phyloP scores from a whole-genome alignment of 352 stramenopile species.

The Pythium brassicae region DNA sequence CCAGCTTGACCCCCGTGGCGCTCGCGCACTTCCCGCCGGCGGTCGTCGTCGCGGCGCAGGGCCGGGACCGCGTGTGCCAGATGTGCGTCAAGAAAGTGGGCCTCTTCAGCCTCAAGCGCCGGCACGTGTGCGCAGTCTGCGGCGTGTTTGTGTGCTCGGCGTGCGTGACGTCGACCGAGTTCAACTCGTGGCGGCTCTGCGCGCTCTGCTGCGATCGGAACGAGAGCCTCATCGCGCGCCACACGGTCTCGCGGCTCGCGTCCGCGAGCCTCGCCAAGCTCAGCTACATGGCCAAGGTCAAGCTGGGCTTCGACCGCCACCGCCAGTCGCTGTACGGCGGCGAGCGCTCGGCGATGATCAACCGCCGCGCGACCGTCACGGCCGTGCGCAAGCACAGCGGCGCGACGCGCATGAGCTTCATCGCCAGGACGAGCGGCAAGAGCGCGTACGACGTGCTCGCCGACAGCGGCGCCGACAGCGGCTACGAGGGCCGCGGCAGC shows the following conservation, averaged over 20 bases:
- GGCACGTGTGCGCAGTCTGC: conserved; percentile 59
- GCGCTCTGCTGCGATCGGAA: conserved; percentile 59
- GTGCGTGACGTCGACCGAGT: conserved; percentile 56
- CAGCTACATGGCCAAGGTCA: conserved; percentile 19
- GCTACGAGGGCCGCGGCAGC: conserved; percentile 10
- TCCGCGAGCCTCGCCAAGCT: conserved; percentile 21
- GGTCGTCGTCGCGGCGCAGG: conserved; percentile 26
- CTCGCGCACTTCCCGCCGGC: conserved; percentile 18
- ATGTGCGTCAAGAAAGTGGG: conserved; percentile 57
- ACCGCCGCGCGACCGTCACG: conserved; percentile 15
- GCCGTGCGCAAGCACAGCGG: conserved; percentile 14
- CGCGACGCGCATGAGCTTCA: conserved; percentile 9
- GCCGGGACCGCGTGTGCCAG: conserved; percentile 53
- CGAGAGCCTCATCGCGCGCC: conserved; percentile 51
- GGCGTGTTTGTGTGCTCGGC: conserved; percentile 56
- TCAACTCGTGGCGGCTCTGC: conserved; percentile 61
- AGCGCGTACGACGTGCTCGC: conserved; percentile 16
- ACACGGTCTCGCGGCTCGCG: conserved; percentile 44
- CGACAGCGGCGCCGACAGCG: conserved; percentile 7
- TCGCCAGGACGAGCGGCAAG: conserved; percentile 17
- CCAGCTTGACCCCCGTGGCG: conserved; percentile 20
- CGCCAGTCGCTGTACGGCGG: conserved; percentile 17
- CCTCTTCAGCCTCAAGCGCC: conserved; percentile 56
- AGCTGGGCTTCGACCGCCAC: conserved; percentile 16
- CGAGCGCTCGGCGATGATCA: conserved; percentile 14